These are phyloP conservation scores for Neckera pumila DNA, from an alignment of 225 moss, liverwort and hornwort species.

Conservation along the genomic window DNA sequence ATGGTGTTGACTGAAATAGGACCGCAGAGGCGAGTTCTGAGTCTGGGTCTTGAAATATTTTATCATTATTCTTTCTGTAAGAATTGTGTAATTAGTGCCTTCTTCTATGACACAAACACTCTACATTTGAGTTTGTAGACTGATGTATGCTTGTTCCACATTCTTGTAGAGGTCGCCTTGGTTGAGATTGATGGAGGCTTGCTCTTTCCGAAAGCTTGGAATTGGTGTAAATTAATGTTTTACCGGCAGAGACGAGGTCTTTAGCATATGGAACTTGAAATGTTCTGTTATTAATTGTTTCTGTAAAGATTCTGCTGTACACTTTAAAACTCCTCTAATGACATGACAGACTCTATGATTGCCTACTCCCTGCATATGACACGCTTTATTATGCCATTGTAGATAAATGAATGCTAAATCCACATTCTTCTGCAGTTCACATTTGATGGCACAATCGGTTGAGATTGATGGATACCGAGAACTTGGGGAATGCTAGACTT, in stretches of 20 bases:
- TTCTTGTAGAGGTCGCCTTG: not conserved
- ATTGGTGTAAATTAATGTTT: not conserved
- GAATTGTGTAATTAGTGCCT: no score
- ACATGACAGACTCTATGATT: not conserved
- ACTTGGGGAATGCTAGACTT: not conserved
- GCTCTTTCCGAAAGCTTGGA: not conserved
- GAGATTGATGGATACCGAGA: not conserved
- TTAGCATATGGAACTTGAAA: not conserved
- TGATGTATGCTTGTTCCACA: not conserved
- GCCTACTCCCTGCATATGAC: not conserved
- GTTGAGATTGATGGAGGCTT: not conserved
- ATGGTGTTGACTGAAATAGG: no score
- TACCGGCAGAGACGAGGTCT: not conserved
- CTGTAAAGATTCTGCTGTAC: not conserved
- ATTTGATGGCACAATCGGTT: not conserved
- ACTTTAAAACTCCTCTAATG: not conserved
- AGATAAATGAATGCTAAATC: not conserved
- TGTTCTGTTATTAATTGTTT: not conserved
- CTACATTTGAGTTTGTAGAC: not conserved
- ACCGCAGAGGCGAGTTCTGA: no score
- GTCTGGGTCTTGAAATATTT: not conserved
- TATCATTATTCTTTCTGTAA: not conserved
- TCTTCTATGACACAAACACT: not conserved
- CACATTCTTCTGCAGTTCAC: not conserved
- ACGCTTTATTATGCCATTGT: not conserved